These are phyloP conservation scores for Cardamine chenopodiifolia DNA, from an alignment of 345 rosid species.

Conservation along the genomic window DNA sequence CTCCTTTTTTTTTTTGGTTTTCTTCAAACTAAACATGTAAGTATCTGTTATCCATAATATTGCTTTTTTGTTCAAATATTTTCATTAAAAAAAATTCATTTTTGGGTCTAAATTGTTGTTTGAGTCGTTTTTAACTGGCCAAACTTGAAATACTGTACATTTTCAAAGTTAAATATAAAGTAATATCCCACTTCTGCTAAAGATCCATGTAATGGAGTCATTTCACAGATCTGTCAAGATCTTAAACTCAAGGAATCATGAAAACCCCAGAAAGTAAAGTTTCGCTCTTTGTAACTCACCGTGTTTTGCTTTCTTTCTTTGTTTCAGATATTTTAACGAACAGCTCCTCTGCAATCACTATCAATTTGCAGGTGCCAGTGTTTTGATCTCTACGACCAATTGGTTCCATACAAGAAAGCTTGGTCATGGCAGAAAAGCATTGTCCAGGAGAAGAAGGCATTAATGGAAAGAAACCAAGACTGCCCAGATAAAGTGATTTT, in stretches of 20 bases:
- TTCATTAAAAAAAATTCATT: too few species aligned
- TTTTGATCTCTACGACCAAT: constrained; percentile 62
- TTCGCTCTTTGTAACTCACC: neutral
- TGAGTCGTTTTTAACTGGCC: constrained; percentile 1
- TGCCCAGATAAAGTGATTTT: constrained; percentile 70
- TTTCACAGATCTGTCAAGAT: constrained; percentile 26
- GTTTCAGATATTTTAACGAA: constrained; percentile 45
- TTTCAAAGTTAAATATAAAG: neutral
- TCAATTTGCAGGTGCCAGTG: constrained; percentile 56
- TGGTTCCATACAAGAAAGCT: constrained; percentile 69
- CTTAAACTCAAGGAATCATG: constrained; percentile 7
- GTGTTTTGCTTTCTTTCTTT: neutral
- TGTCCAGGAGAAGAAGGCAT: constrained; percentile 58
- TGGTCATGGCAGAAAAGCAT: constrained; percentile 77
- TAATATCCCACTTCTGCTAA: neutral
- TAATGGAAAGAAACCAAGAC: constrained; percentile 55
- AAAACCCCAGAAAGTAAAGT: constrained; percentile 30
- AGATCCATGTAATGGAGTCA: constrained; percentile 15
- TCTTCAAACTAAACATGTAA: neutral
- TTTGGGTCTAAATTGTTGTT: neutral
- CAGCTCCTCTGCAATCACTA: constrained; percentile 24
- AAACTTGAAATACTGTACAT: neutral
- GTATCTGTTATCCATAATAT: constrained; percentile 31
- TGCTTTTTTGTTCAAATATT: neutral
- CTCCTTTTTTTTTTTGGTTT: neutral